Percentiles rank a stretch among this genome's conserved stretches.
Evolutionary conservation across 352 stramenopile genomes (phyloP).

Genomic region (Globisporangium cylindrosporum): DNA sequence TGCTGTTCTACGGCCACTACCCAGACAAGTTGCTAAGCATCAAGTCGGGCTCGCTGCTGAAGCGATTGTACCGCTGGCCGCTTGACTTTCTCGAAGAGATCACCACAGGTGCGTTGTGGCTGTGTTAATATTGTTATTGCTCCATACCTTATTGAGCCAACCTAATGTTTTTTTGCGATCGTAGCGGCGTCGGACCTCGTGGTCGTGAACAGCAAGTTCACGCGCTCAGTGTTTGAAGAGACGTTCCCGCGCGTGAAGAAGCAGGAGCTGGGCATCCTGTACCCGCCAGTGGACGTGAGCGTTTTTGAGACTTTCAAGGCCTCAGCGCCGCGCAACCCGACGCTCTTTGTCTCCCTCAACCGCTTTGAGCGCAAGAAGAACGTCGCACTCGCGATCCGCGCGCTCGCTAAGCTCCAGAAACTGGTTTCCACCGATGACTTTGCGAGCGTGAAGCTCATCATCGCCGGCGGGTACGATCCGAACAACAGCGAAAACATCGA

Average conservation of each 20-base stretch:
- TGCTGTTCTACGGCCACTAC: slow-evolving; percentile 99
- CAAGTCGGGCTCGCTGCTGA: slow-evolving; percentile 58
- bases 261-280: slow-evolving; percentile 87
- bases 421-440: slow-evolving; percentile 38
- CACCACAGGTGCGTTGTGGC: slow-evolving; percentile 72
- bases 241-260: slow-evolving; percentile 80
- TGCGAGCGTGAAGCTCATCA: slow-evolving; percentile 79
- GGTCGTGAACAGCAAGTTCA: slow-evolving; percentile 97
- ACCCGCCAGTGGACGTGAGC: slow-evolving; percentile 91
- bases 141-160: too few relatives aligned
- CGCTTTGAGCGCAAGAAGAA: slow-evolving; percentile 99
- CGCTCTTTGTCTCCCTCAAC: slow-evolving; percentile 95
- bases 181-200: slow-evolving; percentile 88
- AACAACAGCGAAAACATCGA: slow-evolving; percentile 96
- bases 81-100: slow-evolving; percentile 94
- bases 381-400: slow-evolving; percentile 87
- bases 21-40: slow-evolving; percentile 95
- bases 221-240: slow-evolving; percentile 83
- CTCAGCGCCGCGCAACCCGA: slow-evolving; percentile 33
- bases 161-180: slow-evolving; percentile 14
- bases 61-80: slow-evolving; percentile 86
- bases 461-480: slow-evolving; percentile 96
- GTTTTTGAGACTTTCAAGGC: slow-evolving; percentile 46
- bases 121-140: too few relatives aligned
- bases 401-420: slow-evolving; percentile 57